A percentile compares a stretch with the other conserved stretches of the same genome.
These are phyloP conservation scores for Myriosclerotinia scirpicola DNA, from an alignment of 2,329 filamentous ascomycete species.

Conservation along the genomic window DNA sequence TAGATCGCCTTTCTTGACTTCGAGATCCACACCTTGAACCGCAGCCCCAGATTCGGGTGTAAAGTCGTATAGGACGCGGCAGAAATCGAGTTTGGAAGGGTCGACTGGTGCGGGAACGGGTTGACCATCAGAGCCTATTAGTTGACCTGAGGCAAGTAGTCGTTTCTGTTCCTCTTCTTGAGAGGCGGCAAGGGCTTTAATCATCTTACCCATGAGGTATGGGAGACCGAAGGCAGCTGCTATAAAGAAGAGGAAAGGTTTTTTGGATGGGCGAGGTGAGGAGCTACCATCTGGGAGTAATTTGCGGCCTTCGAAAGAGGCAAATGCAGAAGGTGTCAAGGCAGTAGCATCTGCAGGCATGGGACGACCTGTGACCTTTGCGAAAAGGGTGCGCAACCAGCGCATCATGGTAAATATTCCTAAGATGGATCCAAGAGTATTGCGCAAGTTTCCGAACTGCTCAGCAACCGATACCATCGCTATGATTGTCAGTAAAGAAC, in stretches of 20 bases:
- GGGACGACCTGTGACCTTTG: slow-evolving; percentile 89
- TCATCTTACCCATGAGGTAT: slow-evolving; percentile 96
- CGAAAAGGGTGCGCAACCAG: slow-evolving; percentile 88
- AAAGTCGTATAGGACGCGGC: slow-evolving; percentile 92
- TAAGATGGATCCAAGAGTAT: slow-evolving; percentile 88
- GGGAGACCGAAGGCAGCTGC: slow-evolving; percentile 92
- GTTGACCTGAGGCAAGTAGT: slow-evolving; percentile 54
- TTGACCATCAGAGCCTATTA: slow-evolving; percentile 50
- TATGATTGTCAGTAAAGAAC: slow-evolving; percentile 43
- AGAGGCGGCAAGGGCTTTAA: slow-evolving; percentile 76
- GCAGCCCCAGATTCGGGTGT: slow-evolving; percentile 69
- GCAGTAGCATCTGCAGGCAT: slow-evolving; percentile 83
- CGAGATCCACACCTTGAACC: slow-evolving; percentile 76
- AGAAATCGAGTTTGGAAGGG: slow-evolving; percentile 92
- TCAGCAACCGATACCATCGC: slow-evolving; percentile 98
- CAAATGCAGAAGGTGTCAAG: slow-evolving; percentile 88
- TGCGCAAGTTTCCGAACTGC: slow-evolving; percentile 89
- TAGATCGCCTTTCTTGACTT: slow-evolving; percentile 91
- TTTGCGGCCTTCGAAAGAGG: slow-evolving; percentile 75
- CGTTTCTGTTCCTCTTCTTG: slow-evolving; percentile 79
- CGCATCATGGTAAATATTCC: slow-evolving; percentile 95
- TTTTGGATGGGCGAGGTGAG: slow-evolving; percentile 76
- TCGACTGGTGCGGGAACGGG: slow-evolving; percentile 62
- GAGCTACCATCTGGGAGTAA: slow-evolving; percentile 61
- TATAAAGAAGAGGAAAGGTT: slow-evolving; percentile 94